phyloP scores from a whole-genome alignment of 768 basidiomycete genomes.

The Plicaturopsis crispa region DNA sequence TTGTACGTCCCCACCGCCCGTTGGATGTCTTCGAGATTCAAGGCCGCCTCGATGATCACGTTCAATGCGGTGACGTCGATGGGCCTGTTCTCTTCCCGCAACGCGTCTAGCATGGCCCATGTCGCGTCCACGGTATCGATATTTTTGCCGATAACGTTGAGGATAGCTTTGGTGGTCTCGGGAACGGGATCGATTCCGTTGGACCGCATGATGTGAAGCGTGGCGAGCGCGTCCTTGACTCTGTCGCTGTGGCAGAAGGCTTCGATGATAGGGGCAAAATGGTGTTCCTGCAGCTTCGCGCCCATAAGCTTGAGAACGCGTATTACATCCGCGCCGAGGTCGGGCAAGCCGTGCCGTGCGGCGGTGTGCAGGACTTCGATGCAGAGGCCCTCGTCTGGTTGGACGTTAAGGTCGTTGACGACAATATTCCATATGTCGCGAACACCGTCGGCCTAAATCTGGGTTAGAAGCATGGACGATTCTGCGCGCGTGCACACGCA shows the following conservation, averaged over 20 bases:
- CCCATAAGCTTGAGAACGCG: constrained; percentile 42
- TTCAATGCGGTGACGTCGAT: constrained; percentile 60
- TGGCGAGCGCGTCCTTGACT: constrained; percentile 55
- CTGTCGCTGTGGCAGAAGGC: constrained; percentile 53
- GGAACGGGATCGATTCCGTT: constrained; percentile 39
- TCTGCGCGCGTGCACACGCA: constrained; percentile 31
- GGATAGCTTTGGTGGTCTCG: constrained; percentile 48
- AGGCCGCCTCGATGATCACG: constrained; percentile 56
- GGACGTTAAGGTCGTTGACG: constrained; percentile 40
- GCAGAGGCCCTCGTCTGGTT: constrained; percentile 72
- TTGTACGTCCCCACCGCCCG: constrained; percentile 77
- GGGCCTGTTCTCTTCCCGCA: constrained; percentile 41
- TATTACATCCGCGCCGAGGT: constrained; percentile 61
- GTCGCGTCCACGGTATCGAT: constrained; percentile 52
- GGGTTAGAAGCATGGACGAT: not conserved
- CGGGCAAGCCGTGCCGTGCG: constrained; percentile 62
- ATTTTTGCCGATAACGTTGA: constrained; percentile 36
- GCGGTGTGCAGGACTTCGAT: constrained; percentile 65
- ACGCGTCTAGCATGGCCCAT: constrained; percentile 56
- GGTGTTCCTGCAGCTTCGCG: constrained; percentile 54
- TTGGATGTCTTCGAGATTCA: constrained; percentile 57
- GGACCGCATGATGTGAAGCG: constrained; percentile 52
- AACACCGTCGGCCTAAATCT: constrained; percentile 58
- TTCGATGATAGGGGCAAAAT: constrained; percentile 73
- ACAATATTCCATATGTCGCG: constrained; percentile 52